A percentile compares a stretch with the other conserved stretches of the same genome.
Evolutionary conservation across 352 stramenopile genomes (phyloP).

Genomic region (Phytophthora idaei): DNA sequence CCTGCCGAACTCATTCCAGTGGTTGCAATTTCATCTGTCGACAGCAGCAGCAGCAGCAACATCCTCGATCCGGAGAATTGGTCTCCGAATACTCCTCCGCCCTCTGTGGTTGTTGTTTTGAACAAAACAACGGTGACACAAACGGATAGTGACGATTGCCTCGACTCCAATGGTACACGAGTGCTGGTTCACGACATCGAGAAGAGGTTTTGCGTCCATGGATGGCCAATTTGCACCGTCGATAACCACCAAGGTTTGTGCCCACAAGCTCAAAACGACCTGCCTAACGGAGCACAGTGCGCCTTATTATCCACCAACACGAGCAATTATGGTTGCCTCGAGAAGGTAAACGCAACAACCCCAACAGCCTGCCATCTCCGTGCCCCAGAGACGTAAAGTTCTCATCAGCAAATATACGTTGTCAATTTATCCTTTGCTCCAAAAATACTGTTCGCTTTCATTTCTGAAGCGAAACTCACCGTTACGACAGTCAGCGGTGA

Average conservation of each 20-base stretch:
- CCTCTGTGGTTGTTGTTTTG: background rate
- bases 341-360: slow-evolving; percentile 3
- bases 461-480: background rate
- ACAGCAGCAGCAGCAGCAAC: slow-evolving; percentile 10
- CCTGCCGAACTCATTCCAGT: slow-evolving; percentile 24
- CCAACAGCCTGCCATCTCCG: slow-evolving; percentile 4
- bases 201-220: slow-evolving; percentile 43
- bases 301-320: slow-evolving; percentile 13
- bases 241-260: slow-evolving; percentile 34
- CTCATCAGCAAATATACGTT: background rate
- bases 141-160: slow-evolving; percentile 9
- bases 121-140: slow-evolving; percentile 5
- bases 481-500: slow-evolving; percentile 10
- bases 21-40: slow-evolving; percentile 1
- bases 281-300: slow-evolving; percentile 49
- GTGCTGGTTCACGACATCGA: slow-evolving; percentile 47
- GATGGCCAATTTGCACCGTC: slow-evolving; percentile 28
- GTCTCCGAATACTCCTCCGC: slow-evolving; percentile 20
- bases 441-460: background rate
- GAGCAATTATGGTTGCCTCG: slow-evolving; percentile 38
- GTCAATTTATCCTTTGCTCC: too few species aligned
- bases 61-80: slow-evolving; percentile 23
- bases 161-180: slow-evolving; percentile 16
- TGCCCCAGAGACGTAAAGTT: slow-evolving; percentile 1
- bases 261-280: slow-evolving; percentile 32